Percentiles rank a stretch among this genome's conserved stretches.
Conservation (phyloP, 768 basidiomycete species). For the Pholiota molesta region DNA sequence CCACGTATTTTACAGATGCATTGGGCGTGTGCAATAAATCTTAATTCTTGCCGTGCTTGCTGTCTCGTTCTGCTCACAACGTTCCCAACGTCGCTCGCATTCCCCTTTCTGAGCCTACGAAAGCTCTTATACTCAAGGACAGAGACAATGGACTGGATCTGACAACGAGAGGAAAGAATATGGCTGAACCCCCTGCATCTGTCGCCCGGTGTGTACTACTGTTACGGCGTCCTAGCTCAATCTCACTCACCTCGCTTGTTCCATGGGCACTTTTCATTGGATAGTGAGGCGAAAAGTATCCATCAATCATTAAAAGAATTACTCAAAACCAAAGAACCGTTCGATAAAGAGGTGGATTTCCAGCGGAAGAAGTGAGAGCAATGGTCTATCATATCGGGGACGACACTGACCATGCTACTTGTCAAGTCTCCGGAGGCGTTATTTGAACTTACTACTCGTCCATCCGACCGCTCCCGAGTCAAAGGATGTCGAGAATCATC, state of each 20-base stretch:
- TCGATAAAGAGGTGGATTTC: constrained; percentile 86
- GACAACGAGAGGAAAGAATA: constrained; percentile 27
- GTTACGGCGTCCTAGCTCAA: constrained; percentile 4
- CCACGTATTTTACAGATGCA: constrained; percentile 5
- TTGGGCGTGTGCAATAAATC: neutral
- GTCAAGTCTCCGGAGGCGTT: constrained; percentile 67
- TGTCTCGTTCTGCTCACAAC: constrained; percentile 6
- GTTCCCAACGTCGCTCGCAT: neutral
- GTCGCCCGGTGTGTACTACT: constrained; percentile 44
- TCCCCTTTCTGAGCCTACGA: neutral
- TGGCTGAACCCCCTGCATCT: constrained; percentile 47
- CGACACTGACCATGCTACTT: constrained; percentile 16
- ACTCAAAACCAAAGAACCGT: constrained; percentile 75
- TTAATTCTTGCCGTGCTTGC: constrained; percentile 4
- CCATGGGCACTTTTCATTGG: constrained; percentile 20
- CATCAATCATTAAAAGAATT: constrained; percentile 76
- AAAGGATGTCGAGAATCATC: constrained; percentile 77
- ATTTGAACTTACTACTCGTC: constrained; percentile 68
- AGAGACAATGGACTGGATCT: constrained; percentile 38
- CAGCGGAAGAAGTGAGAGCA: constrained; percentile 79
- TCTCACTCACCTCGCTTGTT: constrained; percentile 10
- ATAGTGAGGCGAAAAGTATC: constrained; percentile 78
- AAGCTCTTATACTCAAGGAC: constrained; percentile 17
- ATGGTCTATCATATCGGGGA: constrained; percentile 15
- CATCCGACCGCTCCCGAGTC: constrained; percentile 74